A percentile compares a stretch with the other conserved stretches of the same genome.
These are phyloP conservation scores for Hanseniaspora lindneri DNA, from an alignment of 805 yeast species.

Conservation along the genomic window DNA sequence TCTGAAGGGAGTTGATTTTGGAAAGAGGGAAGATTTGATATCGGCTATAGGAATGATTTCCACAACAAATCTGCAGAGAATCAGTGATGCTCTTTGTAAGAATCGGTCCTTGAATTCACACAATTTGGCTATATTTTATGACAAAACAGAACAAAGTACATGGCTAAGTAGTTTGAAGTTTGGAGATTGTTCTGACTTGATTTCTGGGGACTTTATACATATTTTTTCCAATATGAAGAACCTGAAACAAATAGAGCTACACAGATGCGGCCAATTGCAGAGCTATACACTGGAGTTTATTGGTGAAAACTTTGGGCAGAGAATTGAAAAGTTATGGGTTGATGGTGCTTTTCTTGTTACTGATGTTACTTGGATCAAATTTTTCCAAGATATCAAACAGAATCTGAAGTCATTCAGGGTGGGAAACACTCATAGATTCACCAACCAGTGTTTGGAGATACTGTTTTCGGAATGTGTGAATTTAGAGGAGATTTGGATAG, in stretches of 20 bases:
- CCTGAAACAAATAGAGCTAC: constrained; percentile 49
- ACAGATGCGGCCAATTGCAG: constrained; percentile 89
- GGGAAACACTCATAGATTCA: constrained; percentile 73
- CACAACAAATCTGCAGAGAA: constrained; percentile 50
- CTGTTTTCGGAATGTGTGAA: constrained; percentile 47
- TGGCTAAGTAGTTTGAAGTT: constrained; percentile 49
- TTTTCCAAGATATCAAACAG: constrained; percentile 48
- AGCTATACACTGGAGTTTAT: constrained; percentile 60
- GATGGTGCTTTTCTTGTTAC: constrained; percentile 86
- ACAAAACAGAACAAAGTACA: constrained; percentile 28
- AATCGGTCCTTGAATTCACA: constrained; percentile 67
- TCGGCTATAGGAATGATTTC: constrained; percentile 86
- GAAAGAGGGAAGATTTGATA: constrained; percentile 49
- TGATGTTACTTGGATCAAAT: constrained; percentile 63
- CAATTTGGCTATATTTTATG: constrained; percentile 63
- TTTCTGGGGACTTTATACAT: constrained; percentile 49
- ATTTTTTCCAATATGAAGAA: constrained; percentile 74
- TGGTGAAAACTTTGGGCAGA: constrained; percentile 40
- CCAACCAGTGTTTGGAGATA: constrained; percentile 49
- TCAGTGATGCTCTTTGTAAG: constrained; percentile 64
- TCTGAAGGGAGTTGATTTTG: neutral
- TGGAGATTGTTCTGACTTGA: constrained; percentile 85
- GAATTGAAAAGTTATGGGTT: constrained; percentile 45
- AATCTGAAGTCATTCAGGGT: constrained; percentile 50
- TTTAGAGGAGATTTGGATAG: constrained; percentile 47